phyloP scores from a whole-genome alignment of 1,284 basidiomycete species.

The Tetrapyrgos nigripes region DNA sequence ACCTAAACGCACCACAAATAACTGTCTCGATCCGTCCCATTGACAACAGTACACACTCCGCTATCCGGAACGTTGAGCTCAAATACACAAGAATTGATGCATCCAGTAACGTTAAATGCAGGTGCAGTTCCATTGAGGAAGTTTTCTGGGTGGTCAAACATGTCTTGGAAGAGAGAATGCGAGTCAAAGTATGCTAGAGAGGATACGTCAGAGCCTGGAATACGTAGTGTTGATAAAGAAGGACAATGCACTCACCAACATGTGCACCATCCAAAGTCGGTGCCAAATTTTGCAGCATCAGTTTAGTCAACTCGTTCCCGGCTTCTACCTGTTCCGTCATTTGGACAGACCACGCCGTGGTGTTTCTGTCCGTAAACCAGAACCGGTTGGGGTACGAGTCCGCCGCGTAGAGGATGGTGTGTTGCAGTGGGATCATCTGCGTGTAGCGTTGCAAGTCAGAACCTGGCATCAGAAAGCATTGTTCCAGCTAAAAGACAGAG shows the following conservation, averaged over 20 bases:
- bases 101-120: conserved; percentile 59
- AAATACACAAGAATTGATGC: conserved; percentile 53
- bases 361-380: conserved; percentile 47
- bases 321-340: conserved; percentile 51
- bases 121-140: conserved; percentile 68
- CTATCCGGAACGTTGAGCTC: conserved; percentile 37
- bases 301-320: conserved; percentile 48
- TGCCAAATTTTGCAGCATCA: conserved; percentile 48
- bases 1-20: conserved; percentile 61
- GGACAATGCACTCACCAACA: too few relatives aligned
- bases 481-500: too few relatives aligned
- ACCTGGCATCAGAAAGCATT: too few relatives aligned
- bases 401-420: conserved; percentile 47
- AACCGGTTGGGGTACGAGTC: conserved; percentile 49
- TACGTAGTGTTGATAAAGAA: neutral
- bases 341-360: conserved; percentile 55
- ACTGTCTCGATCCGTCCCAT: conserved; percentile 54
- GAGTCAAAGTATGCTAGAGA: conserved; percentile 57
- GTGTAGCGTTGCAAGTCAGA: too few relatives aligned
- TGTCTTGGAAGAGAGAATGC: conserved; percentile 59
- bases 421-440: conserved; percentile 56
- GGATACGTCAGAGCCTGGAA: neutral
- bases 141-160: conserved; percentile 49
- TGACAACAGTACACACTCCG: conserved; percentile 47
- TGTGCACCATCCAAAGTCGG: too few relatives aligned